Base-by-base conservation (phyloP, 257 asterid species). In the Ligustrum vulgare region DNA sequence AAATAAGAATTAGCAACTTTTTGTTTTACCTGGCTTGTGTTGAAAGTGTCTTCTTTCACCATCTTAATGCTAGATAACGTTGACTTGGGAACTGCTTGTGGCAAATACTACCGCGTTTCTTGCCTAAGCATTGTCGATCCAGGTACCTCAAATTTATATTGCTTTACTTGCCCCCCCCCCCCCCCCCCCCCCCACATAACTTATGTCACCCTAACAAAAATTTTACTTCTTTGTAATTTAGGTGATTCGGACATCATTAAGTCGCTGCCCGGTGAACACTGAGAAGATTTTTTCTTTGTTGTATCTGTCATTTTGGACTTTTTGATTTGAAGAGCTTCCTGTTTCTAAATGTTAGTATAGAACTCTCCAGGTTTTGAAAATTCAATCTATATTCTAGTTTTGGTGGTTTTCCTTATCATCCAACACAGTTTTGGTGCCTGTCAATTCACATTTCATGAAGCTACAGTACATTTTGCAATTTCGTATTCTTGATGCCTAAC, bases 221-320 rank as follows among this genome's bases (percentile, higher is more conserved):
- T 39, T 69, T 5, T 28, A 4, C 16, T 56, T 10, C 16, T 41
- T 51, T 45, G 2, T 41, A 62, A 43, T 75, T 35, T 35, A 85
- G 86, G 85, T 78, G 89, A 85, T 67, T 85, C 89, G 70, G 89
- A 85, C 80, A 85, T 85, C 75, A 85, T 85, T 78, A 85, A 85
- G 77, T 75, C 83, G 13, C 80, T 85, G 78, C 83, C 85, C 10
- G 47, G 86, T 39, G 83, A 85, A 5, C 89, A 82, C 23, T 84
- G 79, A 84, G 77, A 62, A 73, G 74, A 63, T 64, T 15, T 67
- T 43, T 37, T 32, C 2, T 62, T 54, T 39, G 63, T 67, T 36
- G 22, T 64, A 39, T 39, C 23, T 4, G 11, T 54, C 10, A 54
- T 64, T 31, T 71, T 43, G 36, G 28, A 18, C 49, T 39, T 35